Evolutionary conservation across 1,284 basidiomycete genomes (phyloP).

Genomic region (Sanghuangporus sanghuang): DNA sequence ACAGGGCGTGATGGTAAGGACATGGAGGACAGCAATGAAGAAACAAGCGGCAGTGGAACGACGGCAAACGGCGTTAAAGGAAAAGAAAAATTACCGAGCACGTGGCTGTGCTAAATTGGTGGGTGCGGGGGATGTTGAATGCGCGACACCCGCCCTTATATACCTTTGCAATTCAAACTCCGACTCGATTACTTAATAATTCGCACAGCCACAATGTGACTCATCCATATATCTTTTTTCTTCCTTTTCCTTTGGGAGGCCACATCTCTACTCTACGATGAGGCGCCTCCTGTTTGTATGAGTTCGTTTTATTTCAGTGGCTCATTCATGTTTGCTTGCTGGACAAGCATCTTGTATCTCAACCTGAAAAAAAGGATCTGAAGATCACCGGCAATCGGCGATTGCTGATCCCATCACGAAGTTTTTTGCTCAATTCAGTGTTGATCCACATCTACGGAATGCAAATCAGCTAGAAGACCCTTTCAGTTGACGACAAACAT

Average conservation of each 20-base stretch:
- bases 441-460: not conserved
- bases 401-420: not conserved
- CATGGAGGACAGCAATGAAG: slow-evolving; percentile 33
- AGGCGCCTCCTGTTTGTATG: too few relatives aligned
- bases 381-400: not conserved
- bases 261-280: not conserved
- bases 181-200: slow-evolving; percentile 17
- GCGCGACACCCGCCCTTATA: slow-evolving; percentile 25
- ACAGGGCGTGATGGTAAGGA: slow-evolving; percentile 74
- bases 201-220: not conserved
- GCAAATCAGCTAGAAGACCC: not conserved
- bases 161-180: slow-evolving; percentile 29
- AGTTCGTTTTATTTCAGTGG: not conserved
- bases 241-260: not conserved
- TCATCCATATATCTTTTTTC: not conserved
- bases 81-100: slow-evolving; percentile 19
- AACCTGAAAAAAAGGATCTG: not conserved
- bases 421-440: not conserved
- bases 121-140: slow-evolving; percentile 17
- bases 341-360: not conserved
- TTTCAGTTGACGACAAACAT: not conserved
- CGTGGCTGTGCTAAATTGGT: slow-evolving; percentile 28
- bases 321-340: not conserved
- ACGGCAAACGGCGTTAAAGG: not conserved
- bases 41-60: not conserved